Evolutionary conservation across 176 grass and related monocot genomes (phyloP).

Genomic region (Saccharum officinarum): DNA sequence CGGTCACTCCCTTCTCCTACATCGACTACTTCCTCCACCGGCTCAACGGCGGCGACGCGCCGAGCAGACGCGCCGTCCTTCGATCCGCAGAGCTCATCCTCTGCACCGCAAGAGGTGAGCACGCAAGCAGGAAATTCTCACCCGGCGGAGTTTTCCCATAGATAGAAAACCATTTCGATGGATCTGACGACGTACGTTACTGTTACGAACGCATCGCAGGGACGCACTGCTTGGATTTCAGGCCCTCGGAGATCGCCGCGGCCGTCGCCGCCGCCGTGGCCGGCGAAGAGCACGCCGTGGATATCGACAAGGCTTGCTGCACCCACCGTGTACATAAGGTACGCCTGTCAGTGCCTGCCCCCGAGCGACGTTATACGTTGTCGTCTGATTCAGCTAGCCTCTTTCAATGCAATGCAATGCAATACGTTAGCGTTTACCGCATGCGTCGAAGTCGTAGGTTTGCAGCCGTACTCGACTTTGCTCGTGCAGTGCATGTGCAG

Average conservation of each 20-base stretch:
- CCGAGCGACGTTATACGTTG: background rate
- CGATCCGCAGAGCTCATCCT: slow-evolving; percentile 55
- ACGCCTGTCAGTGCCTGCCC: background rate
- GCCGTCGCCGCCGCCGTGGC: slow-evolving; percentile 54
- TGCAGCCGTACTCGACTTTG: background rate
- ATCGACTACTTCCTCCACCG: slow-evolving; percentile 84
- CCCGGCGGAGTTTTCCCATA: background rate
- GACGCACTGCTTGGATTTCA: slow-evolving; percentile 56
- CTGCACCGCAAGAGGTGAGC: slow-evolving; percentile 59
- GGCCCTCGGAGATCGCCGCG: slow-evolving; percentile 82
- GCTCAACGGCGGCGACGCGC: slow-evolving; percentile 56
- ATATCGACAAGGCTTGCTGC: slow-evolving; percentile 53
- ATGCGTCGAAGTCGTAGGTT: slow-evolving; percentile 17
- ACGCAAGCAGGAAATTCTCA: background rate
- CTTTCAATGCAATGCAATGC: slow-evolving; percentile 11
- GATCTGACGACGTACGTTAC: slow-evolving; percentile 7
- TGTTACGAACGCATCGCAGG: slow-evolving; percentile 41
- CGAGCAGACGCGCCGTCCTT: slow-evolving; percentile 29
- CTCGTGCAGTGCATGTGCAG: background rate
- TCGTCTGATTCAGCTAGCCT: background rate
- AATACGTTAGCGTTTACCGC: background rate
- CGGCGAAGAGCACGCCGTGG: slow-evolving; percentile 46
- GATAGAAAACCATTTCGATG: background rate
- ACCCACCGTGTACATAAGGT: slow-evolving; percentile 76
- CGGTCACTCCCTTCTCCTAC: slow-evolving; percentile 94